Evolutionary conservation across 345 rosid genomes (phyloP).

Genomic region (Cardamine chenopodiifolia): DNA sequence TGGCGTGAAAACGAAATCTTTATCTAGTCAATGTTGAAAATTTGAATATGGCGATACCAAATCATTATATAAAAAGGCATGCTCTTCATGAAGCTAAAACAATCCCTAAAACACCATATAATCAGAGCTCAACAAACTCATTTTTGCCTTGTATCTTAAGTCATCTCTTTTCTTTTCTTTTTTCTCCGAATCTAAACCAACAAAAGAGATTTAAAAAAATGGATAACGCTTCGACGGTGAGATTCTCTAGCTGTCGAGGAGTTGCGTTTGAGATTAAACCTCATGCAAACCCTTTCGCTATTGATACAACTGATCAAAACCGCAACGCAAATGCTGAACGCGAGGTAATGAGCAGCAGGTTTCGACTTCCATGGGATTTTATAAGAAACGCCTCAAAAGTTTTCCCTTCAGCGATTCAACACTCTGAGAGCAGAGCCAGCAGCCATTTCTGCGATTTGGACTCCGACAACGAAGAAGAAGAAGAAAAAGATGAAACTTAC

Average conservation of each 20-base stretch:
- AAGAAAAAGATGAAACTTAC: constrained; percentile 33
- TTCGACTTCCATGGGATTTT: constrained; percentile 48
- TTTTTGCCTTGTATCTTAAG: constrained; percentile 15
- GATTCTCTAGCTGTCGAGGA: constrained; percentile 75
- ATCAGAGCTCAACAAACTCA: background rate
- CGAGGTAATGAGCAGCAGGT: constrained; percentile 26
- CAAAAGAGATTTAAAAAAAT: constrained; percentile 24
- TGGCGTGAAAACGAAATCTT: background rate
- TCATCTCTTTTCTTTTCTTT: background rate
- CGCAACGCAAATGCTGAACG: constrained; percentile 32
- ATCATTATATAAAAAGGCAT: constrained; percentile 23
- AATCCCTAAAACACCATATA: constrained; percentile 1
- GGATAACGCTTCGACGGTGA: constrained; percentile 46
- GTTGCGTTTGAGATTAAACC: constrained; percentile 69
- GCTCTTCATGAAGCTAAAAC: constrained; percentile 6
- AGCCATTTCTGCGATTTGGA: constrained; percentile 83
- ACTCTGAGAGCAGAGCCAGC: constrained; percentile 56
- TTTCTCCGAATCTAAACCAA: background rate
- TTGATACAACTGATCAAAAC: constrained; percentile 9
- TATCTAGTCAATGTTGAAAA: constrained; percentile 11
- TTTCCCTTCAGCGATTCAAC: constrained; percentile 48
- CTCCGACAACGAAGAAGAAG: constrained; percentile 31
- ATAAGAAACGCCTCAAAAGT: constrained; percentile 46
- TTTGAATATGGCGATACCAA: constrained; percentile 11
- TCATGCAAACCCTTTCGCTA: constrained; percentile 51